Percentiles rank a stretch among this genome's conserved stretches.
These are phyloP conservation scores for Auriscalpium orientale DNA, from an alignment of 768 basidiomycete genomes.

Conservation along the genomic window DNA sequence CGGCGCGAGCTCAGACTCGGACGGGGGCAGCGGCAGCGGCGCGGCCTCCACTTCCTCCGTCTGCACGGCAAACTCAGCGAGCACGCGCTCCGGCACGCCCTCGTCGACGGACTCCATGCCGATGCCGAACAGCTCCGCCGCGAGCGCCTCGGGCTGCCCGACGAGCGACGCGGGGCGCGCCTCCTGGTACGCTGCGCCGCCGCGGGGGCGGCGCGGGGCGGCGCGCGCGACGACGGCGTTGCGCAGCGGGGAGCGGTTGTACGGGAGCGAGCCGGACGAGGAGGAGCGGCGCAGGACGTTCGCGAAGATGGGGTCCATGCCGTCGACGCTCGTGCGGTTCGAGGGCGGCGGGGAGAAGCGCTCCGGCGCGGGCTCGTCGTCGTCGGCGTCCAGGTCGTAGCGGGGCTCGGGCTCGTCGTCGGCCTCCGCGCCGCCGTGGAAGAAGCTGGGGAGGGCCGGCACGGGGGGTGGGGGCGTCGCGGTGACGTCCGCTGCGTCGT, in stretches of 20 bases:
- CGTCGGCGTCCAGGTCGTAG: slow-evolving; percentile 24
- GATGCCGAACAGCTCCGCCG: slow-evolving; percentile 50
- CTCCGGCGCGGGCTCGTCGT: slow-evolving; percentile 24
- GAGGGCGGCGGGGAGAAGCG: slow-evolving; percentile 35
- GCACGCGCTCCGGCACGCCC: slow-evolving; percentile 31
- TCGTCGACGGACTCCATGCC: slow-evolving; percentile 38
- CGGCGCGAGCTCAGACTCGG: slow-evolving; percentile 15
- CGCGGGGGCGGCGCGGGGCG: slow-evolving; percentile 46
- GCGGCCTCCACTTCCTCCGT: slow-evolving; percentile 46
- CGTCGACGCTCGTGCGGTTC: slow-evolving; percentile 69
- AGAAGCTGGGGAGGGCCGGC: slow-evolving; percentile 6
- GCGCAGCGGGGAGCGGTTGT: slow-evolving; percentile 53
- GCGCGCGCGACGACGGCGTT: slow-evolving; percentile 47
- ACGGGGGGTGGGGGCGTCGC: slow-evolving; percentile 10
- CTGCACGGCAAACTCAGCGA: slow-evolving; percentile 58
- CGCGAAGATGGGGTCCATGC: slow-evolving; percentile 83
- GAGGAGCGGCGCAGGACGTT: slow-evolving; percentile 60
- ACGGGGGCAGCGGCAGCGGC: slow-evolving; percentile 15
- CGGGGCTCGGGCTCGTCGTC: slow-evolving; percentile 21
- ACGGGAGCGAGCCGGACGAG: slow-evolving; percentile 33
- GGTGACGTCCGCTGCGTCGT: slow-evolving; percentile 10
- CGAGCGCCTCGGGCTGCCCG: slow-evolving; percentile 64
- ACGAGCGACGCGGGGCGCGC: slow-evolving; percentile 64
- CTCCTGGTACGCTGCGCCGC: slow-evolving; percentile 64
- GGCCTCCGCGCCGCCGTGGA: slow-evolving; percentile 19